Evolutionary conservation across 2,329 filamentous ascomycete species (phyloP).

Genomic region (Hypoxylon sp.): DNA sequence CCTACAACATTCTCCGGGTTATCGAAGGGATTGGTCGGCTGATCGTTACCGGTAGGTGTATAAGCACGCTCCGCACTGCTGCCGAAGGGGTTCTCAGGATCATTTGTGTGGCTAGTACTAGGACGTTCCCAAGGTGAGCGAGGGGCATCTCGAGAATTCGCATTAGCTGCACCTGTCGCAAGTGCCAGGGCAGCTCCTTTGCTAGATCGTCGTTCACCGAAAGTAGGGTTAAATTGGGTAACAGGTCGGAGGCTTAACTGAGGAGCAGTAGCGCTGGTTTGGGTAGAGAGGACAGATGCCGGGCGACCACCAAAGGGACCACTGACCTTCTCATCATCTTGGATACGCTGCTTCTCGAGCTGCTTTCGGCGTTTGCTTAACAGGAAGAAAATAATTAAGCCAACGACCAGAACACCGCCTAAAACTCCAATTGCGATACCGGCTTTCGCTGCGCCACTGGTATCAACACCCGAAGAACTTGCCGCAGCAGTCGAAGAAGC

Average conservation of each 20-base stretch:
- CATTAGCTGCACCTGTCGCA: constrained; percentile 49
- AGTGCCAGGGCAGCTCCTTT: constrained; percentile 60
- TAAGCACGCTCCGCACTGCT: constrained; percentile 65
- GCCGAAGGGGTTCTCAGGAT: constrained; percentile 79
- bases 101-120: constrained; percentile 59
- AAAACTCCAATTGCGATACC: constrained; percentile 89
- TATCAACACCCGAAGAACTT: constrained; percentile 42
- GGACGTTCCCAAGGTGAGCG: constrained; percentile 63
- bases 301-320: constrained; percentile 52
- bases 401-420: constrained; percentile 74
- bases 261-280: constrained; percentile 72
- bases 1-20: constrained; percentile 56
- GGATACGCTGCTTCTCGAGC: constrained; percentile 62
- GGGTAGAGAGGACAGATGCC: constrained; percentile 55
- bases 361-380: constrained; percentile 79
- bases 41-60: constrained; percentile 59
- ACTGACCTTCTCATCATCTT: constrained; percentile 75
- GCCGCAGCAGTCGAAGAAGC: constrained; percentile 43
- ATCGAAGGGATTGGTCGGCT: constrained; percentile 54
- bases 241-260: constrained; percentile 86
- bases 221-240: constrained; percentile 83
- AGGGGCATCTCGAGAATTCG: constrained; percentile 44
- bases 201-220: constrained; percentile 67
- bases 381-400: constrained; percentile 77
- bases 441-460: constrained; percentile 70